Conservation (phyloP, 148 eudicot species). For the Camellia lanceoleosa region DNA sequence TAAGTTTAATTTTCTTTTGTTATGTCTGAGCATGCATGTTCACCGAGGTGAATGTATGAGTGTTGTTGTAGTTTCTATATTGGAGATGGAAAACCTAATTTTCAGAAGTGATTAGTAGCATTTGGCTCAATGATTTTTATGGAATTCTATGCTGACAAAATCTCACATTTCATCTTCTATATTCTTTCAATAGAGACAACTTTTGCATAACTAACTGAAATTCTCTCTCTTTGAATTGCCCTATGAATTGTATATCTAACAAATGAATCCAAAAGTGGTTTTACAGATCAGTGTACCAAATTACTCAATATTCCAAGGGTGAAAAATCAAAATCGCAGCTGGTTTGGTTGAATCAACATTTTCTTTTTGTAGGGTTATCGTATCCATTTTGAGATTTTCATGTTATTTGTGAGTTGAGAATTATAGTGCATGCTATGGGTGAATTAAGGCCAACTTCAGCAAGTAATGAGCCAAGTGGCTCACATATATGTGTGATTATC, state of each 20-base stretch:
- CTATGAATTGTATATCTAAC: neutral
- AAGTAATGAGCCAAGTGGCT: too few species aligned
- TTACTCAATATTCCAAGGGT: neutral
- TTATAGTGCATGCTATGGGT: too few species aligned
- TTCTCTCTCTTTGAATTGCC: too few species aligned
- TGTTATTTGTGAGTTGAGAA: too few species aligned
- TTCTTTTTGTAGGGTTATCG: neutral
- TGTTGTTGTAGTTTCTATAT: constrained; percentile 1
- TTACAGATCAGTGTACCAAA: neutral
- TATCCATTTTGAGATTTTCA: too few species aligned
- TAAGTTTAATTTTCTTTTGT: constrained; percentile 1
- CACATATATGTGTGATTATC: too few species aligned
- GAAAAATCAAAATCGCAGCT: neutral
- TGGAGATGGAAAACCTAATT: neutral
- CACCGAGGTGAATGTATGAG: constrained; percentile 4
- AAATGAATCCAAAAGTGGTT: neutral
- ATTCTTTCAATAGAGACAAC: too few species aligned
- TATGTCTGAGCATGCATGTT: constrained; percentile 9
- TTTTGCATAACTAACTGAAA: too few species aligned
- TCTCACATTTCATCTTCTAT: neutral
- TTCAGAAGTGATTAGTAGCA: neutral
- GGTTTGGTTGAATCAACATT: neutral
- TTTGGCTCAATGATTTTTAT: neutral
- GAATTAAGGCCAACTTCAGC: too few species aligned
- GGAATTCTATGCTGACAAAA: too few species aligned